Percentiles rank a stretch among this genome's conserved stretches.
These are phyloP conservation scores for Xylariaceae sp. DNA, from an alignment of 2,329 filamentous ascomycete species.

Conservation along the genomic window DNA sequence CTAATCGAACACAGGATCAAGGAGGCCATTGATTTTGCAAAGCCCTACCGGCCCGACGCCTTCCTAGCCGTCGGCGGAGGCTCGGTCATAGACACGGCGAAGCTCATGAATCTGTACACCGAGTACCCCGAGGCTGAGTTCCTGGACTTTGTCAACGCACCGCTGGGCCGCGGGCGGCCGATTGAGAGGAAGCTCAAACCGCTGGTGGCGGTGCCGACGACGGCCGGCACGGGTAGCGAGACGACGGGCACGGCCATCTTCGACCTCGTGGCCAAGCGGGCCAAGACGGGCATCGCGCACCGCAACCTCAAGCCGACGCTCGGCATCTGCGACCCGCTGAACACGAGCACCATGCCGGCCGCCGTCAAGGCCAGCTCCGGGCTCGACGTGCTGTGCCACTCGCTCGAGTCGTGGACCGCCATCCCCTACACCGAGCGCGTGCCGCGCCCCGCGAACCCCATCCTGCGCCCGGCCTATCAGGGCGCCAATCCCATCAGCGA, in stretches of 20 bases:
- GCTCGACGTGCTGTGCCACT: constrained; percentile 90
- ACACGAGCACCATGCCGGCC: constrained; percentile 92
- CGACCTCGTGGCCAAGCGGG: constrained; percentile 79
- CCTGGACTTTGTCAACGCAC: constrained; percentile 95
- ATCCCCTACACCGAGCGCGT: constrained; percentile 86
- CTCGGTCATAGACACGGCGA: constrained; percentile 95
- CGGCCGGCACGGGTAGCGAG: constrained; percentile 81
- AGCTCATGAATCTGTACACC: constrained; percentile 96
- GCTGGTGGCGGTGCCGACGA: constrained; percentile 77
- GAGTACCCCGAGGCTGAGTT: constrained; percentile 89
- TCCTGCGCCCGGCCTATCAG: constrained; percentile 88
- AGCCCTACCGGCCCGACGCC: constrained; percentile 73
- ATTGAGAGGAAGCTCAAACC: constrained; percentile 65
- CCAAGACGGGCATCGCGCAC: constrained; percentile 94
- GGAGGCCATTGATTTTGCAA: constrained; percentile 81
- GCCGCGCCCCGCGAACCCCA: constrained; percentile 80
- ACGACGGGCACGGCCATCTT: constrained; percentile 98
- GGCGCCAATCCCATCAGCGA: constrained; percentile 97
- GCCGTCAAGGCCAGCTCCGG: constrained; percentile 89
- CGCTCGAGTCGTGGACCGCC: constrained; percentile 93
- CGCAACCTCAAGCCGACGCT: constrained; percentile 91
- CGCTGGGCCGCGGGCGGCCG: constrained; percentile 74
- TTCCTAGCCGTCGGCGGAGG: constrained; percentile 90
- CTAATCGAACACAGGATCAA: constrained; percentile 52
- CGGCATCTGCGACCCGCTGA: constrained; percentile 77